Conservation (phyloP, 2,329 filamentous ascomycete species). For the Diaporthe eres region DNA sequence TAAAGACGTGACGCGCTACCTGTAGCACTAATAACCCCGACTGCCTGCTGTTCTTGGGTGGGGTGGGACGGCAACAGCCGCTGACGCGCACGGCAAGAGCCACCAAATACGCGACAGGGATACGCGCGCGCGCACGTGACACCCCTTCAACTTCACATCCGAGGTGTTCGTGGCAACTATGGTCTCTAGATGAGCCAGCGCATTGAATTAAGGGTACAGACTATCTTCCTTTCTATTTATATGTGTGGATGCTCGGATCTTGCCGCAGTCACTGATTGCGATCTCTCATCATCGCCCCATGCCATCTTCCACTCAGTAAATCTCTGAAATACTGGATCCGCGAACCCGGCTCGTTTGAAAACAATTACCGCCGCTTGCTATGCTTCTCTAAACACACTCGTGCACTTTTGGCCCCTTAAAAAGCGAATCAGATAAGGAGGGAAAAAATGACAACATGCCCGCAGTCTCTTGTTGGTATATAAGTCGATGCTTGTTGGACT, state of each 20-base stretch:
- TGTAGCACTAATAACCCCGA: conserved; percentile 2
- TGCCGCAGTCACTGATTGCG: neutral
- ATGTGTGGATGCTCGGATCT: neutral
- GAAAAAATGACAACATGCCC: neutral
- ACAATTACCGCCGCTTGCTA: conserved; percentile 23
- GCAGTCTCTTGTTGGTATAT: neutral
- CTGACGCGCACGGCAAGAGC: conserved; percentile 31
- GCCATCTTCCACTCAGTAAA: neutral
- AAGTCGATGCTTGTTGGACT: conserved; percentile 10
- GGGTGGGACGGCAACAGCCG: conserved; percentile 25
- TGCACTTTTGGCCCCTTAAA: neutral
- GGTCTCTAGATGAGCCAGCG: neutral
- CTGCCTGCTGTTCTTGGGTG: conserved; percentile 5
- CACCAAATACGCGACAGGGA: conserved; percentile 6
- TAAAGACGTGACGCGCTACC: conserved; percentile 19
- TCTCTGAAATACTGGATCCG: neutral
- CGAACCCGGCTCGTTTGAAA: neutral
- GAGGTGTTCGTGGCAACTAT: neutral
- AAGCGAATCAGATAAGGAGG: neutral
- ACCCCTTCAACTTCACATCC: neutral
- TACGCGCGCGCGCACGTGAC: conserved; percentile 37
- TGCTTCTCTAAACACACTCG: conserved; percentile 22
- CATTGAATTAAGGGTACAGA: neutral
- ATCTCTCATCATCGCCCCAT: neutral
- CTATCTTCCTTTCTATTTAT: conserved; percentile 13